Percentiles rank a stretch among this genome's conserved stretches.
phyloP scores from a whole-genome alignment of 768 basidiomycete species.

The Leccinum pellstonianum region DNA sequence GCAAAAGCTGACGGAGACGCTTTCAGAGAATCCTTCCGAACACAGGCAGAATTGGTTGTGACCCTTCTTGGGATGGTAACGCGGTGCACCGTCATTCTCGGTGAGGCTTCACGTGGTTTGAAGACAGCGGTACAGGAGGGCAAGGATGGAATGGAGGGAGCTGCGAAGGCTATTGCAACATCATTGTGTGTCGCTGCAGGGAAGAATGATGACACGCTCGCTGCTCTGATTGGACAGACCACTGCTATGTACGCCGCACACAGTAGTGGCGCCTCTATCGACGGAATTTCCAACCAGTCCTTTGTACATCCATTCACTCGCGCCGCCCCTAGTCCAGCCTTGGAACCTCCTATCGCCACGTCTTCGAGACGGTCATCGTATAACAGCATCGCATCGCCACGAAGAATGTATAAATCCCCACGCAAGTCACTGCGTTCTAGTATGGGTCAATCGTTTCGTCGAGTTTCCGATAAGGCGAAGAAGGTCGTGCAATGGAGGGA shows the following conservation, averaged over 20 bases:
- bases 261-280: conserved; percentile 36
- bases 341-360: conserved; percentile 39
- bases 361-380: conserved; percentile 46
- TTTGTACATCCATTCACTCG: conserved; percentile 42
- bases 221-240: conserved; percentile 63
- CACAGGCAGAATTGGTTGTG: conserved; percentile 67
- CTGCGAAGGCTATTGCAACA: conserved; percentile 48
- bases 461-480: conserved; percentile 62
- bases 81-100: conserved; percentile 70
- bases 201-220: conserved; percentile 70
- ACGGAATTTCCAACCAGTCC: conserved; percentile 52
- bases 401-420: conserved; percentile 56
- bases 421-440: conserved; percentile 74
- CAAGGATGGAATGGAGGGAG: conserved; percentile 37
- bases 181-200: conserved; percentile 56
- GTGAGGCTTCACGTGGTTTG: conserved; percentile 51
- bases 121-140: conserved; percentile 38
- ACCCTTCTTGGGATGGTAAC: conserved; percentile 79
- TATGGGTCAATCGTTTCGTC: conserved; percentile 57
- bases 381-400: conserved; percentile 42
- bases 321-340: conserved; percentile 49
- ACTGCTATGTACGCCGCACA: conserved; percentile 56
- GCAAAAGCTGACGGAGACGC: conserved; percentile 65
- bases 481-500: conserved; percentile 89
- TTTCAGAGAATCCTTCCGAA: conserved; percentile 56